Percentiles rank a stretch among this genome's conserved stretches.
Evolutionary conservation across 352 stramenopile genomes (phyloP).

Genomic region (Globisporangium recalcitrans): DNA sequence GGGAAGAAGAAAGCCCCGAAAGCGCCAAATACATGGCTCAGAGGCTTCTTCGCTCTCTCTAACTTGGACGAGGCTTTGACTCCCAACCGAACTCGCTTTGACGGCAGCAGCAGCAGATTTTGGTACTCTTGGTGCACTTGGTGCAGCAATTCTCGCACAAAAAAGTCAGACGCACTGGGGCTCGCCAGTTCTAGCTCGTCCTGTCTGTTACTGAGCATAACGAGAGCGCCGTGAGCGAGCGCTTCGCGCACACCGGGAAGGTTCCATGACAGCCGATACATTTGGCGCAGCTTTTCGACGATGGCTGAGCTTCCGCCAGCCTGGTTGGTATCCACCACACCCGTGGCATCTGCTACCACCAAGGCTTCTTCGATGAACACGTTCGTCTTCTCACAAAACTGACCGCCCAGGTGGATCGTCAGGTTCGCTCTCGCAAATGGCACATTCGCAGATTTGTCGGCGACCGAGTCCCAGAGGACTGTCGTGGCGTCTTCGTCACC

Average conservation of each 20-base stretch:
- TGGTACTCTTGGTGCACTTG: conserved; percentile 42
- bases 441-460: conserved; percentile 20
- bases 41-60: conserved; percentile 18
- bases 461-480: conserved; percentile 28
- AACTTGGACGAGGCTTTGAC: not conserved
- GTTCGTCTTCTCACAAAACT: conserved; percentile 32
- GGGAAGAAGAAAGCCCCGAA: conserved; percentile 56
- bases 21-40: conserved; percentile 33
- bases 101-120: conserved; percentile 46
- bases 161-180: conserved; percentile 18
- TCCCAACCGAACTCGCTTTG: conserved; percentile 22
- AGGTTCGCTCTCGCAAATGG: conserved; percentile 42
- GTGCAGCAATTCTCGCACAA: conserved; percentile 17
- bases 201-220: conserved; percentile 38
- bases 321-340: not conserved
- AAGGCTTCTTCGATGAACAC: conserved; percentile 29
- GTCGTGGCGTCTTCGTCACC: not conserved
- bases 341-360: conserved; percentile 16
- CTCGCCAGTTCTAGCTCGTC: conserved; percentile 20
- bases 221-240: conserved; percentile 38
- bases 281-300: conserved; percentile 35
- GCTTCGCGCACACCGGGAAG: conserved; percentile 39
- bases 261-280: conserved; percentile 56
- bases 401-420: conserved; percentile 46
- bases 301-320: conserved; percentile 5